Base-by-base conservation (phyloP, 2,329 filamentous ascomycete genomes). In the Phyllosticta capitalensis region DNA sequence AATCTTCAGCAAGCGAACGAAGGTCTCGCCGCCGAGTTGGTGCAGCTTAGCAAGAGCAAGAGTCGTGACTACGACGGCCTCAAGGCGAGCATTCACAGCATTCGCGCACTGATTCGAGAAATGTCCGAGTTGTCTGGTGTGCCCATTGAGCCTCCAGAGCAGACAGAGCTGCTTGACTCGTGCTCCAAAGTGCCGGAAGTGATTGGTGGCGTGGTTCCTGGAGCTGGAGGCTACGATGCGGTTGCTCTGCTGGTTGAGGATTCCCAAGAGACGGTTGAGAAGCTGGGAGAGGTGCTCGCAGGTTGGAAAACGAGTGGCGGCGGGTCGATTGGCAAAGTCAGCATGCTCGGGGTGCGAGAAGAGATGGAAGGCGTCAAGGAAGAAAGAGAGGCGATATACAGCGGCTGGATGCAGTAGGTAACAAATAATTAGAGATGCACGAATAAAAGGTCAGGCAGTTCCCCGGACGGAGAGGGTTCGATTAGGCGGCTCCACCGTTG, bases 171-270 rank as follows among this genome's bases (percentile, higher is more conserved):
- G 61, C 76, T 99, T 38, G 88, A 99, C 73, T 88, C 85, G 9
- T 80, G 92, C 60, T 82, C 79, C 3, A 71, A 75, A 3, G 76
- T 96, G 1, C 81, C 87, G 0, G 94, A 92, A 5, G 91, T 97
- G 2, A 83, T 92, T 64, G 92, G 91, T 0, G 94, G 92, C 0
- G 90, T 97, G 0, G 94, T 96, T 0, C 94, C 94, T 0, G 94
- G 94, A 0, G 94, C 94, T 0, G 94, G 94, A 9, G 94, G 94
- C 0, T 96, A 89, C 68, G 94, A 99, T 77, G 94, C 94, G 1
- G 81, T 96, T 59, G 88, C 87, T 0, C 72, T 99, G 62, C 73
- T 99, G 61, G 83, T 96, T 64, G 81, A 82, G 67, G 89, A 96
- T 66, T 84, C 88, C 57, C 79, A 78, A 38, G 81, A 80, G 54